Percentiles rank a stretch among this genome's conserved stretches.
Conservation (phyloP, 495 filamentous ascomycete genomes). For the Usnea hakonensis region DNA sequence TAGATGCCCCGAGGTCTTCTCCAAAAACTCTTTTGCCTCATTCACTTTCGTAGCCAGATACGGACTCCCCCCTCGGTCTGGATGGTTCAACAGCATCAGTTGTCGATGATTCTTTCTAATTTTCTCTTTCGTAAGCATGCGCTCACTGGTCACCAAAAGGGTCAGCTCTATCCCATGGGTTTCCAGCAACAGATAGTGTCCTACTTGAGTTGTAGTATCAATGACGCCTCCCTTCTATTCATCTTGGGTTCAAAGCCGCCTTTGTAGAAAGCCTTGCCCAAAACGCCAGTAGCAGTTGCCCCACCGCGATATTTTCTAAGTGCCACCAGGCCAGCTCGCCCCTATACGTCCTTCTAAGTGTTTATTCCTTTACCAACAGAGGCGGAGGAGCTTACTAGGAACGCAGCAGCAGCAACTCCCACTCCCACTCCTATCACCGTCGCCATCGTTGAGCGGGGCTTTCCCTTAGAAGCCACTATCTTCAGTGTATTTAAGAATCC, state of each 20-base stretch:
- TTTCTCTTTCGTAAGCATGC: constrained; percentile 78
- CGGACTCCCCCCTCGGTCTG: constrained; percentile 91
- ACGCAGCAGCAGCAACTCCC: constrained; percentile 70
- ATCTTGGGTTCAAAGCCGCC: constrained; percentile 93
- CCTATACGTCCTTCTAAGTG: constrained; percentile 44
- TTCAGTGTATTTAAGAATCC: background rate
- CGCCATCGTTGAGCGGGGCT: constrained; percentile 47
- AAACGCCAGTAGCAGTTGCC: constrained; percentile 46
- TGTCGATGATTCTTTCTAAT: constrained; percentile 93
- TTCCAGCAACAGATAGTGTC: constrained; percentile 15
- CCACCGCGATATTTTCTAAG: constrained; percentile 73
- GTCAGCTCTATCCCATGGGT: background rate
- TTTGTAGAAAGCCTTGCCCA: constrained; percentile 91
- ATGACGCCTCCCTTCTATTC: constrained; percentile 79
- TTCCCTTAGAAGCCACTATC: background rate
- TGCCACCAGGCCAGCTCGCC: constrained; percentile 84
- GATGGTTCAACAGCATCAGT: constrained; percentile 96
- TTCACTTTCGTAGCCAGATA: constrained; percentile 97
- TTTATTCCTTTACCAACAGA: background rate
- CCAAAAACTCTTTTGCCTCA: constrained; percentile 92
- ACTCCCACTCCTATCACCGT: constrained; percentile 68
- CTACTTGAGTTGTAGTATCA: constrained; percentile 89
- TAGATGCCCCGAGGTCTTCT: constrained; percentile 49
- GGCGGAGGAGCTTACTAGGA: constrained; percentile 49
- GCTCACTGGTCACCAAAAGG: constrained; percentile 52